Conservation (phyloP, 2,329 filamentous ascomycete genomes). For the Microsporum canis region DNA sequence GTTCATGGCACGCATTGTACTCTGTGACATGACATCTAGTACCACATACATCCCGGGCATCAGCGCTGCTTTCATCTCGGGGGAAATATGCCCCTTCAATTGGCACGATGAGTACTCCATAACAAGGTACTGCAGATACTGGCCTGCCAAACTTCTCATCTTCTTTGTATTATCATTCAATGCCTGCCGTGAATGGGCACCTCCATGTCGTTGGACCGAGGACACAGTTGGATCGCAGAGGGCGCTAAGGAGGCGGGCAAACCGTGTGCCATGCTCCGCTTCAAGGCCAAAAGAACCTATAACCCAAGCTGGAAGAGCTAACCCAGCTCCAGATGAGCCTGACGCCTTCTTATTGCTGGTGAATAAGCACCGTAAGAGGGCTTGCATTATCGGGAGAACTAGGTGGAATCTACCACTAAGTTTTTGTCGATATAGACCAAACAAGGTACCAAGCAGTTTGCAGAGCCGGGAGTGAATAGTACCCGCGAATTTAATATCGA, state of each 20-base stretch:
- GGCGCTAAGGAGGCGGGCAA: constrained; percentile 46
- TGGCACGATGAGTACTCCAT: constrained; percentile 46
- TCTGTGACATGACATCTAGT: constrained; percentile 42
- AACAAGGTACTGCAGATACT: constrained; percentile 47
- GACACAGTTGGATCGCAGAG: constrained; percentile 52
- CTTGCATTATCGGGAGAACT: constrained; percentile 44
- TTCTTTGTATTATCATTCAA: constrained; percentile 51
- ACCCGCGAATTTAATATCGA: constrained; percentile 24
- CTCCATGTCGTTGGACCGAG: constrained; percentile 35
- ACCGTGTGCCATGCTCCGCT: constrained; percentile 38
- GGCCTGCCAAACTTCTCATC: constrained; percentile 46
- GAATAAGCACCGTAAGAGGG: constrained; percentile 46
- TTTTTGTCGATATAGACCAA: constrained; percentile 47
- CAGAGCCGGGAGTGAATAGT: constrained; percentile 45
- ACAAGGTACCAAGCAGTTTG: constrained; percentile 40
- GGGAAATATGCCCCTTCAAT: constrained; percentile 39
- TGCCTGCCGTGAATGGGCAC: constrained; percentile 30
- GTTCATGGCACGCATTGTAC: constrained; percentile 42
- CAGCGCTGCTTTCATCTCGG: constrained; percentile 43
- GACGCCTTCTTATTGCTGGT: constrained; percentile 29
- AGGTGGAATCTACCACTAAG: constrained; percentile 51
- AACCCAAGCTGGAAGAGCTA: constrained; percentile 18
- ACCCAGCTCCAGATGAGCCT: constrained; percentile 7
- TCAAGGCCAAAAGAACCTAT: constrained; percentile 19
- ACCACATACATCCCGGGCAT: constrained; percentile 43